phyloP scores from a whole-genome alignment of 2,329 filamentous ascomycete genomes.

The Scedosporium aurantiacum region DNA sequence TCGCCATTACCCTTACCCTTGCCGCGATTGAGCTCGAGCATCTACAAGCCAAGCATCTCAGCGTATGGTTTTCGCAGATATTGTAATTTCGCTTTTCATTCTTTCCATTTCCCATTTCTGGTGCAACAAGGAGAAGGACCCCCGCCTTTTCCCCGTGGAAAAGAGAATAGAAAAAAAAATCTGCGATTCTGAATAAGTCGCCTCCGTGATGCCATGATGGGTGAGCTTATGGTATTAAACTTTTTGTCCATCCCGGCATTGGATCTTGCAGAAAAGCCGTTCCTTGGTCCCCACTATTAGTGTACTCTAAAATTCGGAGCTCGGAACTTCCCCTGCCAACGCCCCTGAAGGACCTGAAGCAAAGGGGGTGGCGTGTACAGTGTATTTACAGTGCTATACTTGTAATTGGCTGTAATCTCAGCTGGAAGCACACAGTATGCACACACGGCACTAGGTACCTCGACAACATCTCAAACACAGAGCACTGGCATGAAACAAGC shows the following conservation, averaged over 20 bases:
- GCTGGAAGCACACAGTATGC: neutral
- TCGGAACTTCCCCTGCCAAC: neutral
- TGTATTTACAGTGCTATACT: neutral
- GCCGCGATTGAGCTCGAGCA: neutral
- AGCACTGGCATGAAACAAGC: conserved; percentile 1
- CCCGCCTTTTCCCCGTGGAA: neutral
- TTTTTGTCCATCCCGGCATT: neutral
- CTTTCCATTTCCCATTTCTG: neutral
- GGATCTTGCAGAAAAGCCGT: neutral
- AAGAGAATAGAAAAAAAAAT: neutral
- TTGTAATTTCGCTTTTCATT: neutral
- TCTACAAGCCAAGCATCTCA: neutral
- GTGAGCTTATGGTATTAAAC: neutral
- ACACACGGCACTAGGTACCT: neutral
- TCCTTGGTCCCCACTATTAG: neutral
- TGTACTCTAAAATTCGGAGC: conserved; percentile 5
- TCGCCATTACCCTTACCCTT: neutral
- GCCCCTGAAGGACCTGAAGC: conserved; percentile 4
- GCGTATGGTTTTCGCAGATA: neutral
- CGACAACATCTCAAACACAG: conserved; percentile 2
- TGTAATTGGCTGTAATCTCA: neutral
- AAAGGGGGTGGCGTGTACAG: neutral
- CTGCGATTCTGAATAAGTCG: neutral
- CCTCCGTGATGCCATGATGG: neutral
- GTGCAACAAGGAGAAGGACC: too few species aligned